Evolutionary conservation across 208 protist species (phyloP).

Genomic region (Leptomonas pyrrhocoris): DNA sequence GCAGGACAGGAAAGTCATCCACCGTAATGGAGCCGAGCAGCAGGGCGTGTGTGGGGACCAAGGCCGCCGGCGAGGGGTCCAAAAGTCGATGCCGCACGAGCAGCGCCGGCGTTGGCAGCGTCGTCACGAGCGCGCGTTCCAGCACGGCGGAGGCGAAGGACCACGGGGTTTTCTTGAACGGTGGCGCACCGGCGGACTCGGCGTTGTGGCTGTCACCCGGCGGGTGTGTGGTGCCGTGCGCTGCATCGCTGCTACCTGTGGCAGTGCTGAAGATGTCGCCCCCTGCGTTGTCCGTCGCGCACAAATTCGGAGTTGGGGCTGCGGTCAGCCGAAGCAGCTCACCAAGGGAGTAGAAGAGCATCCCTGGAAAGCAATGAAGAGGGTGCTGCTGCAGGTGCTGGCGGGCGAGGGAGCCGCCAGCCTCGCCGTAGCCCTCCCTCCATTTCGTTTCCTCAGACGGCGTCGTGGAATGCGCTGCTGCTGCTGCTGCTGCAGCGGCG

Average conservation of each 20-base stretch:
- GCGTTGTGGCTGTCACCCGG: no score
- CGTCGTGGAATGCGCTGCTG: background rate
- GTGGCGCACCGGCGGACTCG: background rate
- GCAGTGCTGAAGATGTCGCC: background rate
- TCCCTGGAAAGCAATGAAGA: background rate
- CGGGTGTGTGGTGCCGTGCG: background rate
- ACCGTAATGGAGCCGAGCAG: constrained; percentile 27
- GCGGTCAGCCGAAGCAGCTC: constrained; percentile 28
- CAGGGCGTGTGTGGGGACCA: constrained; percentile 23
- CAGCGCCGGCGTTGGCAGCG: constrained; percentile 19
- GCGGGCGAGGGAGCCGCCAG: background rate
- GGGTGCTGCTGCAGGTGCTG: no score
- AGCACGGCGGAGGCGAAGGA: background rate
- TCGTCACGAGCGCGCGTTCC: background rate
- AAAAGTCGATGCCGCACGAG: constrained; percentile 28
- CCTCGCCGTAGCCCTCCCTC: no score
- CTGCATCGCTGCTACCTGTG: background rate
- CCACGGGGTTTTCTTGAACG: background rate
- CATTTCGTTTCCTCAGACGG: no score
- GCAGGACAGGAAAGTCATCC: background rate
- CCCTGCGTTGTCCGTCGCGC: background rate
- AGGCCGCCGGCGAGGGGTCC: constrained; percentile 7
- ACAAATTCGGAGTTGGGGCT: background rate
- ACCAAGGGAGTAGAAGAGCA: constrained; percentile 31
- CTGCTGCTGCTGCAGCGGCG: constrained; percentile 10